phyloP scores from a whole-genome alignment of 441 rosid genomes.

The Aquilaria agallochum region DNA sequence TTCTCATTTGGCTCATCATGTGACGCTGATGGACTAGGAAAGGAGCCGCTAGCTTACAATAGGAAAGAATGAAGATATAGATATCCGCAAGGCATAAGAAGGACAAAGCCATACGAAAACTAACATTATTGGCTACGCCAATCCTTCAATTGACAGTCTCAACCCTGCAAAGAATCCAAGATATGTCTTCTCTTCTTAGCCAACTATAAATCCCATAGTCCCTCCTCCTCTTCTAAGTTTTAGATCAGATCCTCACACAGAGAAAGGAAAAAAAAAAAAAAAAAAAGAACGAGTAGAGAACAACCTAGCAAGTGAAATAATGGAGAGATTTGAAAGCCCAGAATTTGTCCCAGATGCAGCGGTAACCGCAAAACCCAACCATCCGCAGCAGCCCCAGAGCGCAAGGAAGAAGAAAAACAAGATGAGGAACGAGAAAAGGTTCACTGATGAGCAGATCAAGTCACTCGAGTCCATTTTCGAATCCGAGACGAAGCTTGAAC shows the following conservation, averaged over 20 bases:
- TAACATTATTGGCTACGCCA: constrained; percentile 12
- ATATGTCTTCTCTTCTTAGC: constrained; percentile 7
- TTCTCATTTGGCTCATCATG: background rate
- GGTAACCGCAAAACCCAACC: constrained; percentile 6
- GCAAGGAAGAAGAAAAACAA: constrained; percentile 35
- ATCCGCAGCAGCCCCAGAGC: constrained; percentile 7
- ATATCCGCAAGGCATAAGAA: constrained; percentile 23
- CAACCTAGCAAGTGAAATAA: constrained; percentile 4
- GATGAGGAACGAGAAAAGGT: constrained; percentile 48
- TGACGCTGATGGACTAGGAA: constrained; percentile 8
- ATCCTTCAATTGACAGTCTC: constrained; percentile 2
- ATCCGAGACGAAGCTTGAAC: constrained; percentile 67
- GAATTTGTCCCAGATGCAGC: constrained; percentile 8
- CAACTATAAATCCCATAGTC: constrained; percentile 7
- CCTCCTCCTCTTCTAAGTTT: background rate
- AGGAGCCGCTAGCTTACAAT: constrained; percentile 10
- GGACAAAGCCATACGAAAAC: constrained; percentile 21
- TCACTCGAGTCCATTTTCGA: constrained; percentile 61
- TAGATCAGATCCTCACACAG: background rate
- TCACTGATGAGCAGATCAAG: constrained; percentile 60
- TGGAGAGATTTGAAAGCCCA: constrained; percentile 13
- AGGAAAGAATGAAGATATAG: constrained; percentile 13
- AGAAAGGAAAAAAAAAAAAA: background rate
- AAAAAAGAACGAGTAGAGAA: background rate
- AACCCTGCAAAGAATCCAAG: constrained; percentile 12